Evolutionary conservation across 164 flowering plant genomes (phyloP), one percentile per base, ranked within the genome.

Genomic region (Litsea cubeba): DNA sequence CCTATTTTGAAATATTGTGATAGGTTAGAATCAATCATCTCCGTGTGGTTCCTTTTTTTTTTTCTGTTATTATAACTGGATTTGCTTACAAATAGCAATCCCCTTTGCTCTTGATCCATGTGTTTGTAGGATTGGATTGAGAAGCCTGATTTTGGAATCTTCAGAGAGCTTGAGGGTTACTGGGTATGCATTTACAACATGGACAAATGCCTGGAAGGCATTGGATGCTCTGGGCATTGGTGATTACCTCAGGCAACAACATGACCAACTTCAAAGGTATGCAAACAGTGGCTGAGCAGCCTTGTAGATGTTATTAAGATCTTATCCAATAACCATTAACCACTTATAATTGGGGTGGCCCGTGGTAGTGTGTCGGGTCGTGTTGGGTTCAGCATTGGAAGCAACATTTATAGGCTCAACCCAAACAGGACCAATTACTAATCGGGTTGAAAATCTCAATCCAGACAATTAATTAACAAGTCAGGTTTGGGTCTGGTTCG

Each of bases 121-220:
- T 15, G 1, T 24, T 25, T 65, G 68, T 65, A 65, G 68, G 77
- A 76, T 84, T 74, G 91, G 92, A 22, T 14, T 83, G 71, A 26
- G 75, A 68, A 83, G 87, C 76, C 30, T 85, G 73, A 85, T 87
- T 22, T 75, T 85, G 80, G 88, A 87, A 71, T 82, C 88, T 3
- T 82, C 85, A 5, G 83, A 81, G 3, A 68, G 74, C 12, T 71
- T 85, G 72, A 84, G 90, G 67, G 73, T 65, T n/a, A 73, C 83
- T 3, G 88, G 90, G 14, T 84, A 84, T 77, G 85, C 87, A 24
- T 74, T 85, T 30, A 32, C 78, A 10, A 71, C 81, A 11, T 87
- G 87, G 86, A 71, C 71, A 25, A 87, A 85, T 71, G 90, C 86
- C 54, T 87, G 90, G 90, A 85, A 75, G 79, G 88, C 88, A 6